phyloP scores from a whole-genome alignment of 208 protist genomes.

The Strigomonas culicis region DNA sequence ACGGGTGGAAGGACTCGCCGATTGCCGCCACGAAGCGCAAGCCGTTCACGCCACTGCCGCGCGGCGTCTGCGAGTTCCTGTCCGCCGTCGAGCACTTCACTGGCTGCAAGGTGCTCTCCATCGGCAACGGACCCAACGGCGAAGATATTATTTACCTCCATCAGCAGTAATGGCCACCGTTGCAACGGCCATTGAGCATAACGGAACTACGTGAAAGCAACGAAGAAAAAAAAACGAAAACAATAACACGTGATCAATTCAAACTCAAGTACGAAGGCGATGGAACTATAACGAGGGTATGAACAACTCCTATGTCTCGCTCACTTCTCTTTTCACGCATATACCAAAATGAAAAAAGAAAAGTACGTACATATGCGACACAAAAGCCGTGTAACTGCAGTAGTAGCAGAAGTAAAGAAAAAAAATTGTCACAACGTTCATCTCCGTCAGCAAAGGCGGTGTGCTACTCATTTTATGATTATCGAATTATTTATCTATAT shows the following conservation, averaged over 20 bases:
- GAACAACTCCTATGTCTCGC: not conserved
- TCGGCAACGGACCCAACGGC: conserved; percentile 87
- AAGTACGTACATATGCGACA: not conserved
- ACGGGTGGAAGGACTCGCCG: conserved; percentile 77
- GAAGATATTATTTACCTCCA: conserved; percentile 88
- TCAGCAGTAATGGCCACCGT: conserved; percentile 27
- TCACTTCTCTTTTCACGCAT: not conserved
- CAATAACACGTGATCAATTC: too few relatives aligned
- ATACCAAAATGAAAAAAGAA: not conserved
- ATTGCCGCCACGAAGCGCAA: conserved; percentile 62
- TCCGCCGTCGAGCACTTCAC: conserved; percentile 86
- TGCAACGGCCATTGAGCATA: too few relatives aligned
- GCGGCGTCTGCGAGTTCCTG: conserved; percentile 71
- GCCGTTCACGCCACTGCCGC: conserved; percentile 60
- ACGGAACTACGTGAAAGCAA: too few relatives aligned
- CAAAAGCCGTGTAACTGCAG: too few relatives aligned
- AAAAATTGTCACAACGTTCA: too few relatives aligned
- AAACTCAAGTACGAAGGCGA: too few relatives aligned
- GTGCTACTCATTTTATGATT: too few relatives aligned
- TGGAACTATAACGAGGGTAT: too few relatives aligned
- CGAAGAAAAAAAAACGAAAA: too few relatives aligned
- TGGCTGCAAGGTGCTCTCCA: conserved; percentile 78
- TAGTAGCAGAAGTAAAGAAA: too few relatives aligned
- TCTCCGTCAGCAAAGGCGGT: too few relatives aligned
- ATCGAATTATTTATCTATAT: conserved; percentile 10